Base-by-base conservation (phyloP, 2,329 filamentous ascomycete species). In the Talaromyces sp. region DNA sequence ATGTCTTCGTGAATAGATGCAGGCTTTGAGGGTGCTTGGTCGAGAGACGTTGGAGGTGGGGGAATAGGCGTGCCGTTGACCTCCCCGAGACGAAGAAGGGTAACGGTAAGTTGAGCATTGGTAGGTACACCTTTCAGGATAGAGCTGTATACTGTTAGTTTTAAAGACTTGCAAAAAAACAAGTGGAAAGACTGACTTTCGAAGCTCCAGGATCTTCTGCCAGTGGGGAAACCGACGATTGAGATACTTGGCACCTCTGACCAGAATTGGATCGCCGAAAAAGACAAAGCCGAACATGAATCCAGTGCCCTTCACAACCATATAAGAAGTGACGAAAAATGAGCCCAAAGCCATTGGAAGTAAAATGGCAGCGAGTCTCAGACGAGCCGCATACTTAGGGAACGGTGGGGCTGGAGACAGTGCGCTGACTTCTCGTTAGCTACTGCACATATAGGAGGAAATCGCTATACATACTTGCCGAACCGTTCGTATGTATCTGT, bases 121-220 rank as follows among this genome's bases (percentile, higher is more conserved):
- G 91, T 96, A 0, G 92, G 92, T 0, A 95, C 87, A 2, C 91
- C 90, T 71, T 89, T 91, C 58, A 96, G 84, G 1, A 95, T 73
- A 0, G 89, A 91, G 66, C 79, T 81, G 57, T 2, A n/a, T 28
- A 28, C 6, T 28, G 28, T 28, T 28, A 28, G 28, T 28, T 28
- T 28, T 28, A 28, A 6, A 28, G 28, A 6, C 28, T 28, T 28
- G 28, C 28, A 28, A 3, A 28, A 3, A 28, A 6, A 3, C 6
- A 18, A 6, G 5, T 4, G 6, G 9, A 56, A 16, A 23, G 2
- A 60, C 67, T 52, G 67, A 75, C 72, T 92, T 92, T 64, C 88
- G 83, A 11, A 92, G 76, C 69, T 92, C 87, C 16, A 93, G 79
- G 6, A 91, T 79, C 67, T 88, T 90, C 69, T 90, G 82, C 91